A percentile compares a stretch with the other conserved stretches of the same genome.
Evolutionary conservation across 2,329 filamentous ascomycete species (phyloP).

Genomic region (Verticillium isaacii): DNA sequence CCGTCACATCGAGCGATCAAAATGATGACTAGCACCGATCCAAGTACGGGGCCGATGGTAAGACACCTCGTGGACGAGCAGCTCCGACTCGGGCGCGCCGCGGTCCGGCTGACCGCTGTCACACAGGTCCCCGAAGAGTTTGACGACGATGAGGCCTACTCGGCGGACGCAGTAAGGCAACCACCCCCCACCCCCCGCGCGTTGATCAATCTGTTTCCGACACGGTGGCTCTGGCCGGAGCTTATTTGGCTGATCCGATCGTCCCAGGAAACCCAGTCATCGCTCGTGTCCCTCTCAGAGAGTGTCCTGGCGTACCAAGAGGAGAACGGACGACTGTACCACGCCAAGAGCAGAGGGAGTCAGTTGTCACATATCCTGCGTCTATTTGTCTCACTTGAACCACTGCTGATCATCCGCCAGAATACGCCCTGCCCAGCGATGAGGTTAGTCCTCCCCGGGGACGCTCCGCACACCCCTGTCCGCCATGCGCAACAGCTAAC

Average conservation of each 20-base stretch:
- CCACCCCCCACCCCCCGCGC: too few species aligned
- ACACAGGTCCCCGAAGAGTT: background rate
- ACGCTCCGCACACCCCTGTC: too few species aligned
- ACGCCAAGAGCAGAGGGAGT: conserved; percentile 18
- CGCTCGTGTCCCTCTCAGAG: conserved; percentile 6
- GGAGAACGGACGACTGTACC: conserved; percentile 21
- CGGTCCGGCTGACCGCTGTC: background rate
- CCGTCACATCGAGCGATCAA: background rate
- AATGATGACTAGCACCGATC: background rate
- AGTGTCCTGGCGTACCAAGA: conserved; percentile 11
- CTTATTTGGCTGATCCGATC: background rate
- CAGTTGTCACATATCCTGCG: background rate
- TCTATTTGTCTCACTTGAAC: background rate
- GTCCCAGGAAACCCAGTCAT: background rate
- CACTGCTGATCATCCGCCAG: background rate
- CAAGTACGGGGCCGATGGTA: background rate
- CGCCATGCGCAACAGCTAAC: background rate
- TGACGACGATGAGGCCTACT: background rate
- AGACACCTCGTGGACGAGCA: background rate
- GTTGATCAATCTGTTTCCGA: background rate
- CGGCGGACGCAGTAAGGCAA: background rate
- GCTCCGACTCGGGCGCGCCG: background rate
- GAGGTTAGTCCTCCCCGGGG: background rate
- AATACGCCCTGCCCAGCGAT: background rate
- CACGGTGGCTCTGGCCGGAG: background rate